Base-by-base conservation (phyloP, 2,329 filamentous ascomycete genomes). In the Nigrograna mackinnonii region DNA sequence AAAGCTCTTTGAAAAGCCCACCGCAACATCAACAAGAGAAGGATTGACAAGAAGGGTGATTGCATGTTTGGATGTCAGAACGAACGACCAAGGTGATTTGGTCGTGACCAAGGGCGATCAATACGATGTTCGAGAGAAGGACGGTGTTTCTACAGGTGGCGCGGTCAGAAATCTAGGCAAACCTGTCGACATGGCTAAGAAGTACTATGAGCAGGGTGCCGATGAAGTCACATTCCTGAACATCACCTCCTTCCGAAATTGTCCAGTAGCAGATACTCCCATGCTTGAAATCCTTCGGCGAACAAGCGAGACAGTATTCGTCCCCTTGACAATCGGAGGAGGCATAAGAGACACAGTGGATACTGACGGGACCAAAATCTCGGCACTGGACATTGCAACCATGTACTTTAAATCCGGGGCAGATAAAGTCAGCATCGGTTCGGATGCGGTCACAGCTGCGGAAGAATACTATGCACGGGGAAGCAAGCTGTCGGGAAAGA, bases 41-140 rank as follows among this genome's bases (percentile, higher is more conserved):
- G 91, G 91, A 14, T 77, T 99, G 37, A 99, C 94, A n/a, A 80
- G 91, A 46, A 83, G 94, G 52, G 84, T 99, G 37, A 97, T 99
- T 64, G 94, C 94, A 20, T 99, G 94, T 64, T 83, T 99, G 20
- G 94, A 99, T 64, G 94, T 99, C 37, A 87, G 94, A 32, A 83
- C 91, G 39, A 99, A 99, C 68, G 94, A 99, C 67, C 79, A 87
- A 47, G 94, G 94, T 22, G 94, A 99, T 69, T 78, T 99, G 7
- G 94, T 99, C 0, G 94, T 99, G 26, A 99, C 94, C 12, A 99
- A 99, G 71, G 94, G 94, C 43, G 94, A 99, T 71, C 92, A 97
- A 69, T 99, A 99, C 73, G 94, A 99, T 62, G 94, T 99, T 5
- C 88, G 94, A 22, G 94, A 97, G 62, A 96, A 96, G 71, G 76